These are phyloP conservation scores for Geopyxis carbonaria DNA, from an alignment of 495 filamentous ascomycete species.

Conservation along the genomic window DNA sequence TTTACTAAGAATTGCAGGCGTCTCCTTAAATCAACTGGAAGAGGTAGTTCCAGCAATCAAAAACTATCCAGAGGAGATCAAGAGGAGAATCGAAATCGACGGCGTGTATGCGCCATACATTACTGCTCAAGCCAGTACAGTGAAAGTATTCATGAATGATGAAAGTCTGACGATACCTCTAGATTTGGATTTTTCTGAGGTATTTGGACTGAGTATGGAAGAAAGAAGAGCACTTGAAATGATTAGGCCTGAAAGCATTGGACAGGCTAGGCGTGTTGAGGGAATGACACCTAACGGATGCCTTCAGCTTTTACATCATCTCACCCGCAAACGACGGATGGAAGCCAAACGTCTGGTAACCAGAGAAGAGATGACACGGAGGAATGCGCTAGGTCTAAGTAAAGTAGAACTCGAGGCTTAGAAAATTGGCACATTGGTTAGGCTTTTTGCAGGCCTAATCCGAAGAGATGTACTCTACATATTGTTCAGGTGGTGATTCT, in stretches of 20 bases:
- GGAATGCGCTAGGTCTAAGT: slow-evolving; percentile 8
- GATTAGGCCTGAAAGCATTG: slow-evolving; percentile 63
- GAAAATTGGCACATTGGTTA: too few species aligned
- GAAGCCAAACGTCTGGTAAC: slow-evolving; percentile 10
- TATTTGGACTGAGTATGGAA: slow-evolving; percentile 59
- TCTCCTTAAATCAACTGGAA: slow-evolving; percentile 38
- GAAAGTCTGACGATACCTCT: slow-evolving; percentile 55
- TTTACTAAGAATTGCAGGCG: slow-evolving; percentile 45
- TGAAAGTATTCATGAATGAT: slow-evolving; percentile 51
- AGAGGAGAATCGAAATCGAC: slow-evolving; percentile 57
- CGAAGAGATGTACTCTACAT: too few species aligned
- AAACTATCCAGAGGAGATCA: slow-evolving; percentile 38
- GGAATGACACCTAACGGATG: slow-evolving; percentile 36
- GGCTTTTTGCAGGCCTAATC: too few species aligned
- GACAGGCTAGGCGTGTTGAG: slow-evolving; percentile 76
- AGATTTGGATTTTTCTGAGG: slow-evolving; percentile 57
- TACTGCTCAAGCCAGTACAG: slow-evolving; percentile 44
- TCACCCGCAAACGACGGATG: slow-evolving; percentile 18
- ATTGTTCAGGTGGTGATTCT: too few species aligned
- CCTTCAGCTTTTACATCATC: slow-evolving; percentile 38
- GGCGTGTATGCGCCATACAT: slow-evolving; percentile 74
- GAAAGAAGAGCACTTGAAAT: slow-evolving; percentile 53
- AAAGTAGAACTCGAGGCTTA: slow-evolving; percentile 1
- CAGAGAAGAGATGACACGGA: slow-evolving; percentile 8
- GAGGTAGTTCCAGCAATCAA: slow-evolving; percentile 34